These are phyloP conservation scores for Metroxylon sagu DNA, from an alignment of 176 grass and related monocot genomes.

Conservation along the genomic window DNA sequence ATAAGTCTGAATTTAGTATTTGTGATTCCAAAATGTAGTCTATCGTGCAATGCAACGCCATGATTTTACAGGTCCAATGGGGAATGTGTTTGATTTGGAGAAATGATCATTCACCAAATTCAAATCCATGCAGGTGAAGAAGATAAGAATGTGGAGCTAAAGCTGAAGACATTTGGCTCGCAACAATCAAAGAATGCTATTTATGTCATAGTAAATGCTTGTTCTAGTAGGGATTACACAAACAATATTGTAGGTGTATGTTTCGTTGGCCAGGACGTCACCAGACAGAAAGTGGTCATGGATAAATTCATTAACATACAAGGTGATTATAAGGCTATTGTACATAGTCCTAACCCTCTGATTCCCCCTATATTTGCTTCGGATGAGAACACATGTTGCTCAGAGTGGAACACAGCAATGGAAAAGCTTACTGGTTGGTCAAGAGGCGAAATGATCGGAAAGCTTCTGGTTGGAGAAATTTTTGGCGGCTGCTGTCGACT, in stretches of 20 bases:
- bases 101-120: background rate
- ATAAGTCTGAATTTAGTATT: no score
- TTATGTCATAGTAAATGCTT: constrained; percentile 91
- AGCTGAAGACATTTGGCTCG: constrained; percentile 81
- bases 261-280: constrained; percentile 90
- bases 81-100: background rate
- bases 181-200: constrained; percentile 60
- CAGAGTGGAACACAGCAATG: constrained; percentile 95
- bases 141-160: constrained; percentile 98
- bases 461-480: constrained; percentile 76
- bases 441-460: constrained; percentile 68
- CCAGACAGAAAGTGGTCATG: constrained; percentile 83
- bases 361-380: constrained; percentile 98
- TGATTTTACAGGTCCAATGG: no score
- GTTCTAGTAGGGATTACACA: constrained; percentile 82
- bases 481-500: constrained; percentile 83
- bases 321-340: constrained; percentile 94
- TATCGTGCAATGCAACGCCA: no score
- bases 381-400: constrained; percentile 94
- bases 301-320: constrained; percentile 99
- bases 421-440: constrained; percentile 96
- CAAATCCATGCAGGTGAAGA: constrained; percentile 67
- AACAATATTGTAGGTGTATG: constrained; percentile 78
- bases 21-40: no score
- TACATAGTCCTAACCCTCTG: constrained; percentile 85